Base-by-base conservation (phyloP, 1,284 basidiomycete genomes). In the Malassezia caprae region DNA sequence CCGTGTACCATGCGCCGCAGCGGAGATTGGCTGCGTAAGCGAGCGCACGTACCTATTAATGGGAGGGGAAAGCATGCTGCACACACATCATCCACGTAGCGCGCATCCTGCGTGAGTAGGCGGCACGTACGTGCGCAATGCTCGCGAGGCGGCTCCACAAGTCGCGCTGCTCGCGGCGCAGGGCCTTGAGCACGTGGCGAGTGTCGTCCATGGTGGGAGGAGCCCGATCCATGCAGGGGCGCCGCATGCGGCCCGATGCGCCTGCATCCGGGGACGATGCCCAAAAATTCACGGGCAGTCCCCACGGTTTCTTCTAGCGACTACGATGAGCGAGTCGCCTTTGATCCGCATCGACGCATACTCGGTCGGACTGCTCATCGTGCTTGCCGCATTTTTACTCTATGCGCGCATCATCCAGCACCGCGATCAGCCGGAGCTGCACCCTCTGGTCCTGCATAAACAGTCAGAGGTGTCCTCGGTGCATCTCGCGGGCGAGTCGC, bases 1-100 rank as follows among this genome's bases (percentile, higher is more conserved):
- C 80, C 7, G 85, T 83, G 75, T 96, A 96, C 91, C 93, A 96
- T 4, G 86, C 86, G 1, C 91, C 91, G 66, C 90, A 96, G 19
- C 91, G 82, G 66, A 93, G 80, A 73, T 96, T 96, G 2, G 90
- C 89, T 86, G 17, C 15, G 67, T 42, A 34, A 48, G 4, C 40
- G 35, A 19, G 42, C n/a, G n/a, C 35, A 51, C 53, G 13, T 50
- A 55, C 53, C 54, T 2, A 56, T 27, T 4, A 56, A 28, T 17
- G 54, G 45, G 8, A 57, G 26, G 4, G 55, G 55, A 27, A 48
- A 57, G n/a, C 46, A 57, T 4, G 55, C 35, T 8, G 26, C 45
- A 21, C 44, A 39, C 15, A 57, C 54, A 1, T 51, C 34, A 2
- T 51, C 42, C 24, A 56, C 48, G 39, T 51, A 56, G 15, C 13